Conservation (phyloP, 352 stramenopile species). For the Globisporangium parvum region DNA sequence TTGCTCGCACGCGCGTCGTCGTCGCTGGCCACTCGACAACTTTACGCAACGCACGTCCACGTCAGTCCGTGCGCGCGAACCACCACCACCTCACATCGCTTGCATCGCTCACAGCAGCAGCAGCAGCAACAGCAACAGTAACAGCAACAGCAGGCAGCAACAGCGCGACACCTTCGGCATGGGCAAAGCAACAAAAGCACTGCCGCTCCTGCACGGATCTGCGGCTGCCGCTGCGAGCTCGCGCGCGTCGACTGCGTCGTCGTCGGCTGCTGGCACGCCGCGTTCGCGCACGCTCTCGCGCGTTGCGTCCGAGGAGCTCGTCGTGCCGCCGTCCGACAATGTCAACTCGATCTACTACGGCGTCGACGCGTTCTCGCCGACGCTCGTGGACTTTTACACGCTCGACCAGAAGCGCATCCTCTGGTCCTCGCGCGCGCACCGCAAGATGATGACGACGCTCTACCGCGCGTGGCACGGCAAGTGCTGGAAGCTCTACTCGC, state of each 20-base stretch:
- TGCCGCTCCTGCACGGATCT: slow-evolving; percentile 50
- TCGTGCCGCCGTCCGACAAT: slow-evolving; percentile 64
- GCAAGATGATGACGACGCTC: slow-evolving; percentile 88
- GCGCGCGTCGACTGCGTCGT: slow-evolving; percentile 41
- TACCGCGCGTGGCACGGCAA: slow-evolving; percentile 67
- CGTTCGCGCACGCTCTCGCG: slow-evolving; percentile 20
- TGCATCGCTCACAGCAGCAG: background rate
- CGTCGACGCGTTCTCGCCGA: slow-evolving; percentile 81
- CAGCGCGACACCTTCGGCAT: slow-evolving; percentile 1
- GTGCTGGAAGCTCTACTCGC: slow-evolving; percentile 62
- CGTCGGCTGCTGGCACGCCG: slow-evolving; percentile 9
- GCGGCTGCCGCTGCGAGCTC: slow-evolving; percentile 26
- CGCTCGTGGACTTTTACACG: slow-evolving; percentile 84
- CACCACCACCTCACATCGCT: background rate
- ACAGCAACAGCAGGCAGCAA: too few species aligned
- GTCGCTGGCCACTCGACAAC: background rate
- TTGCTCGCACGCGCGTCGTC: background rate
- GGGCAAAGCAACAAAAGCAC: slow-evolving; percentile 27
- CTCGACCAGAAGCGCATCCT: slow-evolving; percentile 81
- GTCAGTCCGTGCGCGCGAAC: background rate
- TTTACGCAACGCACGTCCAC: background rate
- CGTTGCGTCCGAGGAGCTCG: slow-evolving; percentile 71
- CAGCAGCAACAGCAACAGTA: too few species aligned
- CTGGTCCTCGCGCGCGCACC: slow-evolving; percentile 80
- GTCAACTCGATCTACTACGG: slow-evolving; percentile 85